phyloP scores from a whole-genome alignment of 164 flowering plant species.

The Chloranthus sessilifolius region DNA sequence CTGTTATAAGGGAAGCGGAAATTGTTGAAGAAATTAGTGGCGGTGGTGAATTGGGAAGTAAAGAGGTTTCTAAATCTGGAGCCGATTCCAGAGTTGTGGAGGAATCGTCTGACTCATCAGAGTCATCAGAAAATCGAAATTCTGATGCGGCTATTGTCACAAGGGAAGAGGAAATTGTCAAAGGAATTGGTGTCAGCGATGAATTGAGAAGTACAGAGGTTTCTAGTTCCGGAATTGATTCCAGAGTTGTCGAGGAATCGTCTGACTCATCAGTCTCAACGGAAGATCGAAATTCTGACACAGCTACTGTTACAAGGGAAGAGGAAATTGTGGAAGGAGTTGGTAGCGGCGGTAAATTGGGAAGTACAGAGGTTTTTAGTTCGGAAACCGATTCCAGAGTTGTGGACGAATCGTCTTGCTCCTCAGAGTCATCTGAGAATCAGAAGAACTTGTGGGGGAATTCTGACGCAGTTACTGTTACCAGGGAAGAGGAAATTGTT shows the following conservation, averaged over 20 bases:
- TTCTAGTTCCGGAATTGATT: background rate
- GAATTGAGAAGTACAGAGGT: background rate
- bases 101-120: no score
- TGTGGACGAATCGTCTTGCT: no score
- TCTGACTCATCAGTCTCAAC: no score
- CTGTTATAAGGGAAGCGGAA: background rate
- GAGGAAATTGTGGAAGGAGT: background rate
- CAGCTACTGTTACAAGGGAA: background rate
- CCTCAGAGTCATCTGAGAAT: no score
- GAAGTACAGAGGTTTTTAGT: background rate
- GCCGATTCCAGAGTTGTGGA: background rate
- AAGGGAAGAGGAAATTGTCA: background rate
- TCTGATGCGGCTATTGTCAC: background rate
- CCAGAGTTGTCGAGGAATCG: no score
- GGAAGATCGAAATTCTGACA: background rate
- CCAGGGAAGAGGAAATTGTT: slow-evolving; percentile 4
- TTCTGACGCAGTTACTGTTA: no score
- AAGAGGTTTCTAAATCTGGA: background rate
- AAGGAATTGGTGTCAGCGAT: background rate
- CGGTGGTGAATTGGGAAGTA: background rate
- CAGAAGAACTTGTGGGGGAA: no score
- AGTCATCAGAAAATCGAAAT: background rate
- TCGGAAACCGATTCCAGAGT: no score
- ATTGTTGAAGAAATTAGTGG: background rate
- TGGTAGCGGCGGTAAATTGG: background rate